Conservation (phyloP, 768 basidiomycete species). For the Phlebiopsis flavidoalba region DNA sequence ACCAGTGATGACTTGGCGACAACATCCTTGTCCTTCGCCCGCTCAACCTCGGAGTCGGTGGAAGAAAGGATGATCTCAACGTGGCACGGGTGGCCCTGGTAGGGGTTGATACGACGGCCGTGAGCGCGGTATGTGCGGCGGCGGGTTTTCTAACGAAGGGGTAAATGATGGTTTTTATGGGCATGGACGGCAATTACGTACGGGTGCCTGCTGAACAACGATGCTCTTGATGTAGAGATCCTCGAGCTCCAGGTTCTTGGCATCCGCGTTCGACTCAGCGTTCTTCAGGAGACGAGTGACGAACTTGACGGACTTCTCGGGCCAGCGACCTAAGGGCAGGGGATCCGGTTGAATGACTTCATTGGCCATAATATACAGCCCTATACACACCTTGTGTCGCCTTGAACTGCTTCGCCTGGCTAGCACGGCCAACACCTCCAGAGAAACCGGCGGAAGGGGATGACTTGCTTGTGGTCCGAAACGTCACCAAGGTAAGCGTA, state of each 20-base stretch:
- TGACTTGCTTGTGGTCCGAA: conserved; percentile 92
- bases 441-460: conserved; percentile 95
- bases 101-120: conserved; percentile 91
- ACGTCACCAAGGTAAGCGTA: conserved; percentile 93
- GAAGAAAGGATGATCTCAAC: conserved; percentile 91
- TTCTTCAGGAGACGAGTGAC: conserved; percentile 94
- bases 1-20: conserved; percentile 43
- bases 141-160: conserved; percentile 78
- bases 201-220: conserved; percentile 96
- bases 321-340: conserved; percentile 84
- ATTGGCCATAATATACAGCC: neutral
- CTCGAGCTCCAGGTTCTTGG: conserved; percentile 91
- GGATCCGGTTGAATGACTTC: neutral
- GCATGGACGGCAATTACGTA: conserved; percentile 35
- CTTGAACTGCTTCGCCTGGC: conserved; percentile 96
- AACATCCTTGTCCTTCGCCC: conserved; percentile 77
- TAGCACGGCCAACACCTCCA: conserved; percentile 92
- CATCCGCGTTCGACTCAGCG: conserved; percentile 98
- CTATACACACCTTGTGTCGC: conserved; percentile 81
- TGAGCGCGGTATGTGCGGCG: conserved; percentile 98
- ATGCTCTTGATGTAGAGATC: conserved; percentile 95
- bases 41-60: conserved; percentile 80
- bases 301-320: conserved; percentile 97
- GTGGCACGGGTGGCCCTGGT: conserved; percentile 97
- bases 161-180: neutral